Percentiles rank a stretch among this genome's conserved stretches.
These are phyloP conservation scores for Entophlyctis helioformis DNA, from an alignment of 192 early-diverging fungal species.

Conservation along the genomic window DNA sequence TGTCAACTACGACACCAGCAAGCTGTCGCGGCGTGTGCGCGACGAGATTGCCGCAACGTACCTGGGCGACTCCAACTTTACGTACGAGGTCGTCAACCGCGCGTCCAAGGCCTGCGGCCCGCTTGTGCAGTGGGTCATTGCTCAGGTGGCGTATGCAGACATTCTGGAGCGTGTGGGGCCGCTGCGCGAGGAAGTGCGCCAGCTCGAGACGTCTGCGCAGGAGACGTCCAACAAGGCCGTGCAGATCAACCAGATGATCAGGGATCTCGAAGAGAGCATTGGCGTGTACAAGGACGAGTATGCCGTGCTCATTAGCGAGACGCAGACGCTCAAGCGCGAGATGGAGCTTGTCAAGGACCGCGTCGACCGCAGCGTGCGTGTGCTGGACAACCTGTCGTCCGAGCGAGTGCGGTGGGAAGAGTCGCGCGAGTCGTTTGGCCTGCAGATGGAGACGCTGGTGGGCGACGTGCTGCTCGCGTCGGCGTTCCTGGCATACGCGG, in stretches of 20 bases:
- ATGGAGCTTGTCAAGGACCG: constrained; percentile 88
- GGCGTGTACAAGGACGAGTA: constrained; percentile 94
- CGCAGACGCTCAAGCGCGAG: constrained; percentile 76
- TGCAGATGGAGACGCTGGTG: constrained; percentile 95
- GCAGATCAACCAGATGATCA: constrained; percentile 66
- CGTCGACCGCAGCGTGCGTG: constrained; percentile 79
- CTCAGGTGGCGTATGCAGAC: constrained; percentile 85
- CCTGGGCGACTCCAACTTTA: constrained; percentile 74
- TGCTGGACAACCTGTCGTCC: constrained; percentile 80
- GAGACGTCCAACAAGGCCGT: constrained; percentile 57
- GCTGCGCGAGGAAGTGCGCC: constrained; percentile 79
- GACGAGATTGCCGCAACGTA: constrained; percentile 71
- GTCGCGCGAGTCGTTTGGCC: constrained; percentile 81
- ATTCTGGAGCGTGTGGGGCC: constrained; percentile 95
- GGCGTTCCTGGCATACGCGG: constrained; percentile 94
- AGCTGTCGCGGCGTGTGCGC: constrained; percentile 63
- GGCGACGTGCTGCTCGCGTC: constrained; percentile 88
- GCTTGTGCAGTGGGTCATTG: constrained; percentile 93
- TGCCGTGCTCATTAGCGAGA: constrained; percentile 88
- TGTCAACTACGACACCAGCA: constrained; percentile 91
- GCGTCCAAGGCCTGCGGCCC: constrained; percentile 98
- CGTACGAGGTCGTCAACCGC: constrained; percentile 91
- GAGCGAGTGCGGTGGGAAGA: constrained; percentile 89
- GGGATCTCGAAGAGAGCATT: constrained; percentile 77
- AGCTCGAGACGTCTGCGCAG: constrained; percentile 68